Percentiles rank a stretch among this genome's conserved stretches.
These are phyloP conservation scores for Lipomyces anomalus DNA, from an alignment of 805 yeast genomes.

Conservation along the genomic window DNA sequence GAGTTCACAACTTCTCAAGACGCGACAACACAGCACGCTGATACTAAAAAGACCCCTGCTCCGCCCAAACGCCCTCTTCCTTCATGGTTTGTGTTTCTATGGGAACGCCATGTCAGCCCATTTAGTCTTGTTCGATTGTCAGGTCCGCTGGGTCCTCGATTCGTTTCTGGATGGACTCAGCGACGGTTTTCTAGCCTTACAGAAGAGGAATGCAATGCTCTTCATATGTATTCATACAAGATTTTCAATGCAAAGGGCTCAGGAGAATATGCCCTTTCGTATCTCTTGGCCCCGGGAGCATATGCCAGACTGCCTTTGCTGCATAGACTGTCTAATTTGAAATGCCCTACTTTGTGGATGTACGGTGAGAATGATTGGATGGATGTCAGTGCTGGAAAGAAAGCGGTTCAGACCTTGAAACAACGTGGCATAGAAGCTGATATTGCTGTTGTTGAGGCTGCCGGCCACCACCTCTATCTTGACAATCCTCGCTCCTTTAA, in stretches of 20 bases:
- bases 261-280: constrained; percentile 87
- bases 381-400: constrained; percentile 40
- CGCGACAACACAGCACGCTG: constrained; percentile 15
- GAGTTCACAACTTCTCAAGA: constrained; percentile 15
- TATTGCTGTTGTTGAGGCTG: constrained; percentile 38
- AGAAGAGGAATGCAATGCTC: constrained; percentile 41
- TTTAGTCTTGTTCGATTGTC: constrained; percentile 70
- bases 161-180: constrained; percentile 85
- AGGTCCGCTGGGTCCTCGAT: constrained; percentile 76
- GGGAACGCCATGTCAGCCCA: constrained; percentile 87
- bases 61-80: constrained; percentile 45
- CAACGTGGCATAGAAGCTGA: constrained; percentile 28
- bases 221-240: constrained; percentile 76
- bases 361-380: constrained; percentile 81
- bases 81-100: constrained; percentile 66
- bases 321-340: constrained; percentile 45
- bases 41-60: constrained; percentile 3
- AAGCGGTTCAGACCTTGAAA: constrained; percentile 30
- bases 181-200: constrained; percentile 65
- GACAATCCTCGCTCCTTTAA: constrained; percentile 58
- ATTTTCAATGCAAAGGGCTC: constrained; percentile 84
- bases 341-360: constrained; percentile 69
- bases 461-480: constrained; percentile 73
- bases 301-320: constrained; percentile 71
- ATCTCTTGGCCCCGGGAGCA: constrained; percentile 85